Evolutionary conservation across 768 basidiomycete species (phyloP), one percentile per base, ranked within the genome.

Genomic region (Trametopsis cervina): DNA sequence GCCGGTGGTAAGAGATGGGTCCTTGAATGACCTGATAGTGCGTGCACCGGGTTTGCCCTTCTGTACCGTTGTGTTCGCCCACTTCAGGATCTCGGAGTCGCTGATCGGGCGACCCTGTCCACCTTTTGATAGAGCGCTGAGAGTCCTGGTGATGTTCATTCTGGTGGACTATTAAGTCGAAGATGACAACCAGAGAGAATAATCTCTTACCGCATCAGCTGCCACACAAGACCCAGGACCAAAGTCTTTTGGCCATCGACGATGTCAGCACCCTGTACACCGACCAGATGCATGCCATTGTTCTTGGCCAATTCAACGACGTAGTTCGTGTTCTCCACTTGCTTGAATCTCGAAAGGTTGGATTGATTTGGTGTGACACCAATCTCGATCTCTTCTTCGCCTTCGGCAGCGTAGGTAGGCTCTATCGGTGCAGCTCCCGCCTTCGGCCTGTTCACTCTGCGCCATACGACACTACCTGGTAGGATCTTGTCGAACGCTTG

Each of bases 311-410:
- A 82, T 39, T 98, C 96, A 37, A 98, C 85, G 6, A 72, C 83
- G 59, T 99, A 98, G 66, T 98, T 99, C 38, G 91, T 96, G 68
- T 99, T 98, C 70, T 99, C 96, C 22, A 99, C 92, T 25, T 85
- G 84, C 73, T 99, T 99, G 77, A 98, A 99, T 45, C 91, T 76
- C 35, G 94, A 94, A 17, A 99, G 74, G 36, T 81, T 82, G 57
- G 83, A 81, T 72, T 84, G 89, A 63, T 84, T 89, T 3, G 86
- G 85, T 9, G 83, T 86, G 35, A 90, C 83, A 18, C 87, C 87
- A 35, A 86, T 83, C 55, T 89, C 88, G 40, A 78, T 81, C 61
- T 87, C 87, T 49, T 82, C 87, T 35, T 76, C 86, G 2, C 70
- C 77, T 27, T 72, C 76, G 40, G 52, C 55, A 27, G 35, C 50